These are phyloP conservation scores for Phialocephala subalpina DNA, from an alignment of 2,329 filamentous ascomycete species.

Conservation along the genomic window DNA sequence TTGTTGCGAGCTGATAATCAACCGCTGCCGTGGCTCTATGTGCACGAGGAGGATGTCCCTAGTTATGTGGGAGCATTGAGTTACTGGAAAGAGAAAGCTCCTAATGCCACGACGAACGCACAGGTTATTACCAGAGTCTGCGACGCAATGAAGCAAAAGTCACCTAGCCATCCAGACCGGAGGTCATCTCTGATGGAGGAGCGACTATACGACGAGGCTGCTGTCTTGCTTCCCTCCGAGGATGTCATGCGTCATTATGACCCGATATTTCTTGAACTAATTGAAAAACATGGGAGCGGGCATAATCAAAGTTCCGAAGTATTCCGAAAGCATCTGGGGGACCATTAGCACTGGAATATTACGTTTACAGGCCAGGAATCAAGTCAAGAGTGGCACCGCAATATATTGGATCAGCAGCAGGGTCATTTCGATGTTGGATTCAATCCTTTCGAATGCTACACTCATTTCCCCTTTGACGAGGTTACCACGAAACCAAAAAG, in stretches of 20 bases:
- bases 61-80: slow-evolving; percentile 21
- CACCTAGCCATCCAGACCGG: too few species aligned
- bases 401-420: not conserved
- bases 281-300: slow-evolving; percentile 16
- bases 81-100: slow-evolving; percentile 19
- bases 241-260: slow-evolving; percentile 18
- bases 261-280: slow-evolving; percentile 12
- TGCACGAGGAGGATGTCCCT: slow-evolving; percentile 21
- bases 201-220: slow-evolving; percentile 18
- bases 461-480: not conserved
- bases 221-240: slow-evolving; percentile 21
- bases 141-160: too few species aligned
- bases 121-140: not conserved
- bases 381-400: too few species aligned
- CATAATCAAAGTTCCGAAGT: slow-evolving; percentile 2
- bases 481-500: not conserved
- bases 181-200: slow-evolving; percentile 8
- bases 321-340: slow-evolving; percentile 20
- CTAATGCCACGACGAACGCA: slow-evolving; percentile 5
- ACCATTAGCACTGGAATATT: not conserved
- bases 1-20: slow-evolving; percentile 14
- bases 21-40: slow-evolving; percentile 22
- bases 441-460: not conserved
- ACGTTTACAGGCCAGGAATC: not conserved
- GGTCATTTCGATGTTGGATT: not conserved